Base-by-base conservation (phyloP, 495 filamentous ascomycete genomes). In the Xylaria venustula region DNA sequence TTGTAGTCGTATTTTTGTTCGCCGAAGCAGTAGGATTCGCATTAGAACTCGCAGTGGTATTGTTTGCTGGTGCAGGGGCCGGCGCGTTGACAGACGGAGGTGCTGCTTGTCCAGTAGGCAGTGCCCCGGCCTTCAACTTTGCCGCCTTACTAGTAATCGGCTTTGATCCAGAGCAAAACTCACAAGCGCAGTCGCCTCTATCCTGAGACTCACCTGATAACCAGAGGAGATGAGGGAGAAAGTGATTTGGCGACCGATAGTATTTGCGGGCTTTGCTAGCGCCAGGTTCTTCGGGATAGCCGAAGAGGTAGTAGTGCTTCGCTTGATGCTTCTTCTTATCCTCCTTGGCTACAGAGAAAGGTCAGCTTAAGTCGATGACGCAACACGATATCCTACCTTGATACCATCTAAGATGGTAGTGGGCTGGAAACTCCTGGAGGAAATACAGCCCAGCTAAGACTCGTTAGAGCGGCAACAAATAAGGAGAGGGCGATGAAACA, bases 301-400 rank as follows among this genome's bases (percentile, higher is more conserved):
- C 77, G 30, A 74, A 80, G 7, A 78, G 61, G 55, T 75, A 77
- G 52, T 73, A 75, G 54, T 79, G 76, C n/a, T 68, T 58, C 7
- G 55, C 54, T 19, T 42, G 48, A 44, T 41, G 23, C n/a, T 60
- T 61, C 12, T 54, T 61, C 36, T 54, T 61, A 6, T 61, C 58
- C 15, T 61, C 58, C 25, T 47, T 54, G 17, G 58, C 58, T 54
- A 30, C 26, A 12, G 20, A 28, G 17, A 48, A 17, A 7, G 28
- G 23, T 46, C n/a, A 53, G 47, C 42, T 40, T 19, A 28, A 41
- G 30, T 23, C 20, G 2, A 15, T 37, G 32, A 19, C n/a, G 22
- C 23, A 23, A 41, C 5, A 30, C 3, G 19, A 8, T 23, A 26
- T 20, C 50, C 47, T 54, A 61, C 58, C 41, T 54, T 61, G 58